Base-by-base conservation (phyloP, 2,329 filamentous ascomycete species). In the Penicillium sp. region DNA sequence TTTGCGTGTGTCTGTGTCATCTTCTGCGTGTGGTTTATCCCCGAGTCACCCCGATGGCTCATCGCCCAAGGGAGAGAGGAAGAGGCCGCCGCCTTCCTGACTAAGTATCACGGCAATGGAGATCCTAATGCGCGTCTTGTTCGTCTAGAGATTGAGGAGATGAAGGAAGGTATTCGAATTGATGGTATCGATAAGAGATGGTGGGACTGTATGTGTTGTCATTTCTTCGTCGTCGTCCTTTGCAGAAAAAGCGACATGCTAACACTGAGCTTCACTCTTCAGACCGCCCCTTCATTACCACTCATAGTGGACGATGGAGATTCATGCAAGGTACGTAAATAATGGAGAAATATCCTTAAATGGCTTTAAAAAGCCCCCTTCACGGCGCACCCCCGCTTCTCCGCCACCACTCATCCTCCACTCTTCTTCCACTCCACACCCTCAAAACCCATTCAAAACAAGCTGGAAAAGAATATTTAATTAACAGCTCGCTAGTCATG, bases 41-140 rank as follows among this genome's bases (percentile, higher is more conserved):
- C 87, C 0, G 88, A 90, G 61, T 87, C 84, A 0, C 87, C 87
- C 0, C 79, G 88, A 1, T 89, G 65, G 64, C 65, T 67, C 16
- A 58, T 69, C 2, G 31, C 67, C 16, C 65, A 69, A 19, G 66
- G 66, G 35, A 55, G 64, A 7, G 60, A 68, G 1, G 58, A 63
- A 39, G 64, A 67, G 33, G 67, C 67, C 2, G 14, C 48, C 14
- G 62, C 60, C 2, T 68, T 69, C 50, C 52, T 69, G 29, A 57
- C 52, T 16, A 69, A 69, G 35, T 69, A 67, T 29, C 67, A 69
- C 43, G 67, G 67, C 8, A 68, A 69, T 10, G 67, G 67, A n/a
- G 59, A 69, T 26, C 62, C 62, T 3, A 64, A 64, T 37, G 60
- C 67, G 9, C 65, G 66, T 23, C 60, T 69, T 3, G 67, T 69